Evolutionary conservation across 2,329 filamentous ascomycete species (phyloP).

Genomic region (Hypoxylon sp.): DNA sequence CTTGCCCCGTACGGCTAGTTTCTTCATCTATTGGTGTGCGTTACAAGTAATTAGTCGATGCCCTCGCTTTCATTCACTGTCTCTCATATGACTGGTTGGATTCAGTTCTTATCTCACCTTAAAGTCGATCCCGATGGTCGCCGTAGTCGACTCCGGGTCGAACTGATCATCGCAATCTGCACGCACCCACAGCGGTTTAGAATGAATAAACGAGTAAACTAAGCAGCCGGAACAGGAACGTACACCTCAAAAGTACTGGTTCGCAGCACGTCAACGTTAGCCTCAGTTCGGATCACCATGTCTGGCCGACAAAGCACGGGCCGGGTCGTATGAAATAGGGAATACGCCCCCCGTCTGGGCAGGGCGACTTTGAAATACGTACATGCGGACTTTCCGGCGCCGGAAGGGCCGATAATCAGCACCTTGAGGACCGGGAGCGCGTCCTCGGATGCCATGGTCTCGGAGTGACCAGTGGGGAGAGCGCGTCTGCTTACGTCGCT

Average conservation of each 20-base stretch:
- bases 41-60: not conserved
- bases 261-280: constrained; percentile 16
- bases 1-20: constrained; percentile 59
- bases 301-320: not conserved
- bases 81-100: not conserved
- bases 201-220: not conserved
- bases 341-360: not conserved
- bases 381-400: constrained; percentile 64
- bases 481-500: constrained; percentile 23
- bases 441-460: constrained; percentile 55
- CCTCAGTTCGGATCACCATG: constrained; percentile 6
- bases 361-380: constrained; percentile 39
- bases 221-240: not conserved
- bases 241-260: constrained; percentile 60
- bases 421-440: constrained; percentile 60
- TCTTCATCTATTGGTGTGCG: constrained; percentile 54
- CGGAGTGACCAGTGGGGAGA: constrained; percentile 1
- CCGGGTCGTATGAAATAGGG: not conserved
- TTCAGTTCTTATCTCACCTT: constrained; percentile 50
- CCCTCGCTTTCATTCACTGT: not conserved
- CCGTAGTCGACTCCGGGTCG: constrained; percentile 61
- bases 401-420: constrained; percentile 63
- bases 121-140: constrained; percentile 66
- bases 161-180: constrained; percentile 63
- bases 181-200: not conserved